Evolutionary conservation across 2,329 filamentous ascomycete genomes (phyloP), one percentile per base, ranked within the genome.

Genomic region (Alternaria viburni): DNA sequence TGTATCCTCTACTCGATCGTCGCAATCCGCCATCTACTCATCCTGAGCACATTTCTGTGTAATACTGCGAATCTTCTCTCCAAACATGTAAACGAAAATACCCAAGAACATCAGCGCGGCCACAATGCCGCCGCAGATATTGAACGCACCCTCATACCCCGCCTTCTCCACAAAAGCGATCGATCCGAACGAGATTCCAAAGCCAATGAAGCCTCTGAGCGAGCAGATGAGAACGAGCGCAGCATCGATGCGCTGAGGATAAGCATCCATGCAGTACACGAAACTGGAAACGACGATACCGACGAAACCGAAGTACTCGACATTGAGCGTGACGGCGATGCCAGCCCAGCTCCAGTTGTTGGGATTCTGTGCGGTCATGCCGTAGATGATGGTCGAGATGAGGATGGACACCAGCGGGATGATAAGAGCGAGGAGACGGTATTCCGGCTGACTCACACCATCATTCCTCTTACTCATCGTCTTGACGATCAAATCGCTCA

Each of bases 221-320:
- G 64, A 63, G 49, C 64, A 66, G 23, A 66, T 66, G 25, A 66
- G 57, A 23, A 66, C 64, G 4, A 66, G 56, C 8, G 61, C 61
- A 6, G 64, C 60, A 50, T 64, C 64, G 6, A 61, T 64, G 8
- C 64, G 60, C 50, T 66, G 64, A 19, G 64, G 64, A 36, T 64
- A 66, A 8, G 61, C 60, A 28, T 66, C 64, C 56, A 66, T 64
- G 47, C 56, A 60, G 26, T 64, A 66, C 7, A 64, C 57, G 17
- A 66, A 61, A 30, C 61, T 60, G 26, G 57, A 59, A 10, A 66
- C 64, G 9, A 60, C 56, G 1, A 60, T 41, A 8, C 64, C 64
- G 10, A 66, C 56, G 30, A 66, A 66, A 12, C 60, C 64, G 25
- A 66, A 66, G 57, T 64, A 66, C 36, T 64, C 64, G 8, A 57